A percentile compares a stretch with the other conserved stretches of the same genome.
Conservation (phyloP, 208 protist species). For the Trypanosoma cruzi region DNA sequence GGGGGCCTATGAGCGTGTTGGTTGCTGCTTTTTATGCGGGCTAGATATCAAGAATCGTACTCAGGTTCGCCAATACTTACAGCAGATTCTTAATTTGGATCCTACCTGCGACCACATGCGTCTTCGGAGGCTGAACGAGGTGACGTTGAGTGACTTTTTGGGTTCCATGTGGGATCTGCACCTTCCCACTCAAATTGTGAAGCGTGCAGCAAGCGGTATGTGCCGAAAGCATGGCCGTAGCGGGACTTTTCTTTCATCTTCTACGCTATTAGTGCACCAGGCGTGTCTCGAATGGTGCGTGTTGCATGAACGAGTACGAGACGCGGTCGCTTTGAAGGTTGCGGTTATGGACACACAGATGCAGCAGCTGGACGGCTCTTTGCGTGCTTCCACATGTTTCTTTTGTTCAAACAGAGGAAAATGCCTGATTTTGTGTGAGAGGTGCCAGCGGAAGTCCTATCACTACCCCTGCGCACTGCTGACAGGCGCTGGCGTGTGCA, state of each 20-base stretch:
- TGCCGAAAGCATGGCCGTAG: constrained; percentile 7
- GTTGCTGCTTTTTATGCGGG: constrained; percentile 65
- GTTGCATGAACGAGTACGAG: constrained; percentile 18
- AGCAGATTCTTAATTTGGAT: constrained; percentile 36
- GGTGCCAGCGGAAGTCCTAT: constrained; percentile 28
- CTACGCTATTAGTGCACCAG: constrained; percentile 46
- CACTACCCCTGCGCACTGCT: constrained; percentile 81
- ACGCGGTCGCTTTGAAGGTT: background rate
- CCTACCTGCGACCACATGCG: constrained; percentile 44
- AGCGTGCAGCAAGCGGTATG: background rate
- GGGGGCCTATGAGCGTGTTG: constrained; percentile 5
- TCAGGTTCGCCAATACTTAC: constrained; percentile 45
- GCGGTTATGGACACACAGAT: background rate
- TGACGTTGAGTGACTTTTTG: constrained; percentile 43
- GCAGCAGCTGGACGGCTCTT: constrained; percentile 17
- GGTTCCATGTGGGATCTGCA: constrained; percentile 66
- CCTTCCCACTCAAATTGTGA: background rate
- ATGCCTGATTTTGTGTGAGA: constrained; percentile 20
- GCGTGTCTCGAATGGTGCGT: constrained; percentile 84
- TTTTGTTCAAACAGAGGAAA: constrained; percentile 10
- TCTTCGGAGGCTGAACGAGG: constrained; percentile 54
- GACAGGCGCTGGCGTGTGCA: constrained; percentile 53
- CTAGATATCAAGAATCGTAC: constrained; percentile 56
- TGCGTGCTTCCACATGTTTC: constrained; percentile 20
- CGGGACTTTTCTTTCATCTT: background rate